Conservation (phyloP, 345 rosid genomes). For the Eucalyptus polybractea region DNA sequence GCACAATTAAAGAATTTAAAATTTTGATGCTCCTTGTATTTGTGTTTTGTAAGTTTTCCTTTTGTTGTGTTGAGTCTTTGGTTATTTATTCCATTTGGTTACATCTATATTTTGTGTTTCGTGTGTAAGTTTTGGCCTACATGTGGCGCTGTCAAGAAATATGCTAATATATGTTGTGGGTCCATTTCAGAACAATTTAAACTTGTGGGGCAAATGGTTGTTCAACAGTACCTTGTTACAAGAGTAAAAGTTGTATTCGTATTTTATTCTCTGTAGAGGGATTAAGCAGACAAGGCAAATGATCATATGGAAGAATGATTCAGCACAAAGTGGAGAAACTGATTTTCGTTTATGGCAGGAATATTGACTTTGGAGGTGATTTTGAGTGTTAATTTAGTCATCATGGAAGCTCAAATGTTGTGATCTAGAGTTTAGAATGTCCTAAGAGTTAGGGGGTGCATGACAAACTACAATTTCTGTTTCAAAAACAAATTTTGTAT, state of each 20-base stretch:
- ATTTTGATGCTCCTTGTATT: not conserved
- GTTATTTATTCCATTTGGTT: not conserved
- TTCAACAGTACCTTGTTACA: not conserved
- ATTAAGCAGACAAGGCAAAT: not conserved
- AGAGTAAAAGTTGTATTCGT: not conserved
- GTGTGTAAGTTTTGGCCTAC: not conserved
- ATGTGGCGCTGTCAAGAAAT: not conserved
- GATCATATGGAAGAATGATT: not conserved
- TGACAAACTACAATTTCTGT: too few relatives aligned
- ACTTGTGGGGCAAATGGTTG: not conserved
- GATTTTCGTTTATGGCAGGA: not conserved
- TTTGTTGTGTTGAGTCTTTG: not conserved
- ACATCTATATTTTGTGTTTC: not conserved
- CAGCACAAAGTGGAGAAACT: not conserved
- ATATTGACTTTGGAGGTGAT: not conserved
- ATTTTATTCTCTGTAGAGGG: not conserved
- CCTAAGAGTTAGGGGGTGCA: not conserved
- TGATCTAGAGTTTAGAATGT: not conserved
- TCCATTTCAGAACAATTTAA: not conserved
- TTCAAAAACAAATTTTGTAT: too few relatives aligned
- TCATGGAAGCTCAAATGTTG: not conserved
- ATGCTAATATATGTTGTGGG: not conserved
- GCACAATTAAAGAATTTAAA: not conserved
- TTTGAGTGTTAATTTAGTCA: not conserved
- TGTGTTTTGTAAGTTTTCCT: not conserved